Evolutionary conservation across 2,329 filamentous ascomycete species (phyloP), one percentile per base, ranked within the genome.

Genomic region (Orbilia blumenaviensis): DNA sequence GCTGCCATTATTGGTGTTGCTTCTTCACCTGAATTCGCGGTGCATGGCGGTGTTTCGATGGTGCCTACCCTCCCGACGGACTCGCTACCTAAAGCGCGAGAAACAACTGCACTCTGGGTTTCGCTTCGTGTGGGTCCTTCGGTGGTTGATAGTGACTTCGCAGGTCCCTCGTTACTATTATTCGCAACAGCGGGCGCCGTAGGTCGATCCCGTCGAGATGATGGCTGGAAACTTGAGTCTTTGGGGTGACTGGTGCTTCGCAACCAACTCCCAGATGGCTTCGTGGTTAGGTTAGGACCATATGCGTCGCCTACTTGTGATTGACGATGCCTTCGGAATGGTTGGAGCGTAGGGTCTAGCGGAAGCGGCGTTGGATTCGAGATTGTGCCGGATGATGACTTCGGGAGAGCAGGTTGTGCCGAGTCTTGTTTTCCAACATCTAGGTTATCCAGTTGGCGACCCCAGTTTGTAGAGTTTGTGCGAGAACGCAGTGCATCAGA

Each of bases 351-450:
- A 23, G 64, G 72, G 29, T 77, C 72, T 3, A 61, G 50, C 10
- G 72, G 72, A 9, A 77, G 66, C 1, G 72, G 72, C 10, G 60
- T 42, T 10, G 72, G 72, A 29, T 71, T 71, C 27, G 58, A 61
- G 16, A 77, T 66, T 6, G 60, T 54, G 12, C 29, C 66, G 16
- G 25, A 36, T 25, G 25, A 14, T n/a, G 32, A 10, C 42, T 66
- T 71, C 8, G 36, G 21, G 10, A 10, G 5, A 14, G 12, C 2
- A 4, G 23, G 48, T 1, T 44, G 34, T 4, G 14, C n/a, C 21
- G 9, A 0, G 10, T 25, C 27, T 34, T 16, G 34, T 18, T 44
- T 56, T 18, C 38, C 52, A 36, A 12, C 10, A 34, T 58, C 50
- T 7, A 10, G n/a, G 23, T 29, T 21, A 7, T 66, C 61, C 18